Conservation (phyloP, 768 basidiomycete genomes). For the Podaxis mareebaensis region DNA sequence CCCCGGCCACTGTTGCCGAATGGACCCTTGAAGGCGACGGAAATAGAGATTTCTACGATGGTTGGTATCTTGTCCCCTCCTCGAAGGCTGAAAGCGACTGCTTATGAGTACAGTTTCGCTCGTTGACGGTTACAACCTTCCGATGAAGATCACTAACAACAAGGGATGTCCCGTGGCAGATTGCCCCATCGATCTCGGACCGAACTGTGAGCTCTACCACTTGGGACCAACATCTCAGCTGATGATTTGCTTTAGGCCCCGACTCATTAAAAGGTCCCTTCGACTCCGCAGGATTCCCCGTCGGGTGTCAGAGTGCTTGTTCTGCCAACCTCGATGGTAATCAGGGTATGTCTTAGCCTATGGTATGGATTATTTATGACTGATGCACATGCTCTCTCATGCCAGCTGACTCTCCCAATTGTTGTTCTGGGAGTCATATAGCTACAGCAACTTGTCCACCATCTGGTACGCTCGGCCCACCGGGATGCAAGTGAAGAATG, state of each 20-base stretch:
- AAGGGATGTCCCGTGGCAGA: slow-evolving; percentile 46
- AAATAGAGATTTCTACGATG: slow-evolving; percentile 56
- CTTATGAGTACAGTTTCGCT: slow-evolving; percentile 43
- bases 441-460: slow-evolving; percentile 36
- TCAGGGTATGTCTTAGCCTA: slow-evolving; percentile 19
- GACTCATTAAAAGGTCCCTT: slow-evolving; percentile 45
- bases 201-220: slow-evolving; percentile 37
- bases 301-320: slow-evolving; percentile 58
- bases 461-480: slow-evolving; percentile 22
- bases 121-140: slow-evolving; percentile 62
- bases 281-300: slow-evolving; percentile 45
- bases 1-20: slow-evolving; percentile 68
- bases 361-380: neutral
- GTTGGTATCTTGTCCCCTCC: slow-evolving; percentile 28
- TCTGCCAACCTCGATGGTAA: slow-evolving; percentile 33
- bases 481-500: neutral
- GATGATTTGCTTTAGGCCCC: slow-evolving; percentile 34
- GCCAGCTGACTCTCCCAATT: slow-evolving; percentile 35
- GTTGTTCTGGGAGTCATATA: slow-evolving; percentile 34
- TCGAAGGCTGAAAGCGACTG: neutral
- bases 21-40: slow-evolving; percentile 51
- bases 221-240: too few relatives aligned
- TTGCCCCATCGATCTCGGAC: slow-evolving; percentile 57
- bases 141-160: slow-evolving; percentile 52
- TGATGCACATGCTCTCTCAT: neutral